Evolutionary conservation across 2,329 filamentous ascomycete species (phyloP), one percentile per base, ranked within the genome.

Genomic region (Cercospora canescens): DNA sequence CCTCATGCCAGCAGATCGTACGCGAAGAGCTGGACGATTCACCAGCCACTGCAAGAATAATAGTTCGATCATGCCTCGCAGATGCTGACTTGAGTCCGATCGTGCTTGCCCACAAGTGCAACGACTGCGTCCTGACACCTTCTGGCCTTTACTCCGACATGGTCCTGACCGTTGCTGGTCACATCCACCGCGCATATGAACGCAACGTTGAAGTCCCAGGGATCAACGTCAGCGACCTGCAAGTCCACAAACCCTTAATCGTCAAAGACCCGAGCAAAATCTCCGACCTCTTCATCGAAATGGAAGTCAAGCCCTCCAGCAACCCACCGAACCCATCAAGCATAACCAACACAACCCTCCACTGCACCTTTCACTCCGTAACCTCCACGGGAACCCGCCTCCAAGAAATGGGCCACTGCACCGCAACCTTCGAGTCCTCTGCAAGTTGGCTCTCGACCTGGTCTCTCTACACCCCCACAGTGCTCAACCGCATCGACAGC

Each of bases 141-240:
- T 73, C 71, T 8, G 73, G 74, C 4, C 67, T 78, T 7, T 76
- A 77, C 60, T 72, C 74, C 1, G 76, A 78, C 50, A 78, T 79
- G 73, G 77, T 76, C 9, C 65, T 71, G 21, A 72, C 72, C 11
- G 70, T 72, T 16, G 69, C 69, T n/a, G 60, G 67, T 14, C 70
- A 76, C 62, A 69, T 76, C 45, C 71, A 68, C 61, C 41, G 57
- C 16, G 52, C 69, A 4, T 66, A 66, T 6, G 64, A 61, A 26
- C 39, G 39, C 30, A 54, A 69, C 28, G 37, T 50, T 16, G 63
- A 67, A 9, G 21, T 65, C 1, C 68, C 72, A 21, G 72, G 70
- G 11, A 61, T 75, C 39, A 73, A 74, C 16, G 66, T 75, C 34
- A 67, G 66, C 61, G 66, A 73, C 34, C 70, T 75, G 21, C 64